Percentiles rank a stretch among this genome's conserved stretches.
phyloP scores from a whole-genome alignment of 1,284 basidiomycete genomes.

The Dichomitus squalens region DNA sequence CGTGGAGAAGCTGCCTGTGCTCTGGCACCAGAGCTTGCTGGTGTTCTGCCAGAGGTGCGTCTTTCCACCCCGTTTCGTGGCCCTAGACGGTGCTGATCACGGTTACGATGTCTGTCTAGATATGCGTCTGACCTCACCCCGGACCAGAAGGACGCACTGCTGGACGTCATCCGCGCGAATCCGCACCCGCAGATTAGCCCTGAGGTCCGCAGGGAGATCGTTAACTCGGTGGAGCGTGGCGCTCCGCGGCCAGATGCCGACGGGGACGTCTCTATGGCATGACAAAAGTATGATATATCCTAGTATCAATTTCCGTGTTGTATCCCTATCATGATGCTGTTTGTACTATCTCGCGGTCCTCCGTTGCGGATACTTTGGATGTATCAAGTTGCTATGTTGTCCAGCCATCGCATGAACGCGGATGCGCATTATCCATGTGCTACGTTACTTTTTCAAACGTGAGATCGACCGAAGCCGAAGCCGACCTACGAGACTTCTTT shows the following conservation, averaged over 20 bases:
- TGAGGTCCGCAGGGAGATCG: conserved; percentile 89
- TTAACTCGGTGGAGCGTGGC: conserved; percentile 72
- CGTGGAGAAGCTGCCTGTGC: conserved; percentile 83
- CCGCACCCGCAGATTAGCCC: conserved; percentile 88
- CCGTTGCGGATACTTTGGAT: neutral
- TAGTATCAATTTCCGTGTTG: neutral
- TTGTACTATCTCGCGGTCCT: neutral
- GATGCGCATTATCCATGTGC: neutral
- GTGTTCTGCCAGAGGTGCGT: conserved; percentile 90
- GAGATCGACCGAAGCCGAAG: neutral
- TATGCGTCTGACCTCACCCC: conserved; percentile 97
- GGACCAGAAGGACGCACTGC: conserved; percentile 96
- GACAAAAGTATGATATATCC: conserved; percentile 3
- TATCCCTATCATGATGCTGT: neutral
- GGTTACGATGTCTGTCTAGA: conserved; percentile 42
- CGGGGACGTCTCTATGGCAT: conserved; percentile 38
- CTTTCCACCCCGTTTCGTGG: neutral
- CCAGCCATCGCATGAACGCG: neutral
- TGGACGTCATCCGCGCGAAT: conserved; percentile 89
- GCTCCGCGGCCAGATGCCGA: conserved; percentile 60
- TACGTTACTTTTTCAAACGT: neutral
- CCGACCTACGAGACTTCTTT: too few relatives aligned
- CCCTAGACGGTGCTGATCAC: neutral
- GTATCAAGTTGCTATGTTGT: neutral
- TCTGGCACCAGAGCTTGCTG: conserved; percentile 98